A percentile compares a stretch with the other conserved stretches of the same genome.
phyloP scores from a whole-genome alignment of 495 filamentous ascomycete species.

The Aspergillus sclerotiicarbonarius region DNA sequence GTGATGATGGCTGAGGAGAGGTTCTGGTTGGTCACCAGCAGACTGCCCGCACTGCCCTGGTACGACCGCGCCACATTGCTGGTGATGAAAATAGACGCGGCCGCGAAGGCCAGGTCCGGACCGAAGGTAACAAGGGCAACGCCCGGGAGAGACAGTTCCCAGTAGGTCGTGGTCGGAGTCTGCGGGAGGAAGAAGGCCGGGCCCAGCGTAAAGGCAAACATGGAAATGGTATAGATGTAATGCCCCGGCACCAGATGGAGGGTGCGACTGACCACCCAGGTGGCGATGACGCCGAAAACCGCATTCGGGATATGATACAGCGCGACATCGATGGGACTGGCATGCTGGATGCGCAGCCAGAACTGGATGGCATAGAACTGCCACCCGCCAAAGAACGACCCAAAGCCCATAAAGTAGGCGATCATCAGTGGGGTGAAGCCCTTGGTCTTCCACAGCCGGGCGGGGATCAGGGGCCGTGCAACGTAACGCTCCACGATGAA shows the following conservation, averaged over 20 bases:
- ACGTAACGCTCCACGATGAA: conserved; percentile 31
- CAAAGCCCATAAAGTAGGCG: conserved; percentile 49
- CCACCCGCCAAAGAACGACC: conserved; percentile 46
- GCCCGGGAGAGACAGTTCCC: conserved; percentile 31
- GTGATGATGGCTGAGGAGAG: conserved; percentile 44
- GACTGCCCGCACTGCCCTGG: conserved; percentile 34
- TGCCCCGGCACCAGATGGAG: conserved; percentile 48
- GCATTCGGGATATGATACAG: conserved; percentile 46
- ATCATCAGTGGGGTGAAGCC: conserved; percentile 49
- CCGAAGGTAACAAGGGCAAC: conserved; percentile 33
- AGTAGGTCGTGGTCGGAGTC: conserved; percentile 28
- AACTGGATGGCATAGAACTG: conserved; percentile 55
- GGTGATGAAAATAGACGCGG: conserved; percentile 35
- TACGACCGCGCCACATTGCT: conserved; percentile 34
- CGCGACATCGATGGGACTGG: conserved; percentile 35
- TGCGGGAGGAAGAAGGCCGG: conserved; percentile 36
- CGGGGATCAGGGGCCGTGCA: conserved; percentile 29
- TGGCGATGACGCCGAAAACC: conserved; percentile 28
- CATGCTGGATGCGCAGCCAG: conserved; percentile 45
- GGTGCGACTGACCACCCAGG: conserved; percentile 35
- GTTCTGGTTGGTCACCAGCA: conserved; percentile 37
- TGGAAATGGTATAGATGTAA: conserved; percentile 43
- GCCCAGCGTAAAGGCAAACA: conserved; percentile 33
- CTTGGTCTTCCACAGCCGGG: conserved; percentile 33
- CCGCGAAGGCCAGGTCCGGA: conserved; percentile 33